Evolutionary conservation across 768 basidiomycete genomes (phyloP).

Genomic region (Austroboletus festivus): DNA sequence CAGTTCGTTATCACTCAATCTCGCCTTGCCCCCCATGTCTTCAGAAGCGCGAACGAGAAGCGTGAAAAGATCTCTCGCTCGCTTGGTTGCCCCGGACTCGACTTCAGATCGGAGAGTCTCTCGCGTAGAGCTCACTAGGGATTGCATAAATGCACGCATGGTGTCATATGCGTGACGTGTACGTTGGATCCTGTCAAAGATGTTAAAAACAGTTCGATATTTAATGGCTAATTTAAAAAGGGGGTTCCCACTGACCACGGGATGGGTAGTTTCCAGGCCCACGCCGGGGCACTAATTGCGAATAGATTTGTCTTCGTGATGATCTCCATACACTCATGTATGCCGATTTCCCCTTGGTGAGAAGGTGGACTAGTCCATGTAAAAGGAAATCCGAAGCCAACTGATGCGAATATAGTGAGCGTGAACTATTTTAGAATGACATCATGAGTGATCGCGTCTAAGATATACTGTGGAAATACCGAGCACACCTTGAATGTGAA

Average conservation of each 20-base stretch:
- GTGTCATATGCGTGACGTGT: conserved; percentile 21
- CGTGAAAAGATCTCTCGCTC: conserved; percentile 19
- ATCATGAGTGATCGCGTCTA: not conserved
- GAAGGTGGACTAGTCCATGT: conserved; percentile 17
- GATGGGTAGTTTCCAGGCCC: conserved; percentile 24
- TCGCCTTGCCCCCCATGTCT: conserved; percentile 13
- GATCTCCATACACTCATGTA: conserved; percentile 21
- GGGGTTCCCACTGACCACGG: conserved; percentile 5
- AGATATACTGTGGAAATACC: not conserved
- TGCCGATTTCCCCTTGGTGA: conserved; percentile 14
- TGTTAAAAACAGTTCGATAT: not conserved
- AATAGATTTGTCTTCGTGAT: conserved; percentile 12
- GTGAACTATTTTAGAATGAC: conserved; percentile 11
- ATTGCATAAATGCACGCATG: conserved; percentile 20
- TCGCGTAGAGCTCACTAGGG: conserved; percentile 8
- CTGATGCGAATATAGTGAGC: conserved; percentile 22
- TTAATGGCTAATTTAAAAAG: not conserved
- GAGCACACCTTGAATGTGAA: conserved; percentile 21
- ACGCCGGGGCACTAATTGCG: conserved; percentile 17
- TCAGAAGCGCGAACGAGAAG: conserved; percentile 22
- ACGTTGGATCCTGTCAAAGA: conserved; percentile 16
- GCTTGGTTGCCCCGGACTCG: not conserved
- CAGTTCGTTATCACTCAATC: conserved; percentile 18
- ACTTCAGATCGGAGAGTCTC: conserved; percentile 9
- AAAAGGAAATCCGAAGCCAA: conserved; percentile 24